phyloP scores from a whole-genome alignment of 495 filamentous ascomycete species.

The Trichoderma reesei region DNA sequence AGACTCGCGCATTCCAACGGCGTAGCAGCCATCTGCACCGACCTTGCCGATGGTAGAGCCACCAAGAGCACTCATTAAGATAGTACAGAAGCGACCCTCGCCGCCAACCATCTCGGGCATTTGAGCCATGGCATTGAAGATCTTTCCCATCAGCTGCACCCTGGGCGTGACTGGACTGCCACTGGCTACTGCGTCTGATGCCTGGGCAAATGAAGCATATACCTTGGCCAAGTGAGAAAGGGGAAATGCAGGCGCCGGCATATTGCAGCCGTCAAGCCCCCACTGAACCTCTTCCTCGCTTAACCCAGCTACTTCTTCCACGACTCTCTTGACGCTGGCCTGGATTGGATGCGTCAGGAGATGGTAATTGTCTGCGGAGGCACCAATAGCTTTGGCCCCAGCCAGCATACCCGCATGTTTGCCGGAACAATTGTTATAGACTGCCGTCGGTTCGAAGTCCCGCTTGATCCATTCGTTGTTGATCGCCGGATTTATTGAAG shows the following conservation, averaged over 20 bases:
- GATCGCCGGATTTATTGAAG: constrained; percentile 22
- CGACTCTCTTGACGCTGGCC: constrained; percentile 18
- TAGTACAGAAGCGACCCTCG: constrained; percentile 30
- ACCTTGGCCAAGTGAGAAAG: constrained; percentile 20
- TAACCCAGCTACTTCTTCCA: constrained; percentile 17
- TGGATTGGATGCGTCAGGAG: constrained; percentile 25
- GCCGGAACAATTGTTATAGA: constrained; percentile 34
- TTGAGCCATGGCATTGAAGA: constrained; percentile 28
- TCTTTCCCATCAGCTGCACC: constrained; percentile 15
- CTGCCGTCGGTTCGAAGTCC: constrained; percentile 21
- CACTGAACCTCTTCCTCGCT: constrained; percentile 18
- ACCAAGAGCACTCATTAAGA: constrained; percentile 24
- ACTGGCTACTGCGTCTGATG: constrained; percentile 7
- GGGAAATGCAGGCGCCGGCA: constrained; percentile 28
- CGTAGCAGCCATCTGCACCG: constrained; percentile 33
- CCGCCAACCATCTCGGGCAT: constrained; percentile 28
- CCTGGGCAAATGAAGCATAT: constrained; percentile 24
- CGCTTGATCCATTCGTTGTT: constrained; percentile 30
- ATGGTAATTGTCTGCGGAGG: constrained; percentile 23
- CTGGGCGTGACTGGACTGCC: not conserved
- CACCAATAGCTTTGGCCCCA: constrained; percentile 23
- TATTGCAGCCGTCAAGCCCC: constrained; percentile 32
- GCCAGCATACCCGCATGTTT: constrained; percentile 37
- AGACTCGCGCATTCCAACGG: constrained; percentile 15
- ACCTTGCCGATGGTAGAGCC: constrained; percentile 28